These are phyloP conservation scores for Boehmeria nivea DNA, from an alignment of 306 rosid species.

Conservation along the genomic window DNA sequence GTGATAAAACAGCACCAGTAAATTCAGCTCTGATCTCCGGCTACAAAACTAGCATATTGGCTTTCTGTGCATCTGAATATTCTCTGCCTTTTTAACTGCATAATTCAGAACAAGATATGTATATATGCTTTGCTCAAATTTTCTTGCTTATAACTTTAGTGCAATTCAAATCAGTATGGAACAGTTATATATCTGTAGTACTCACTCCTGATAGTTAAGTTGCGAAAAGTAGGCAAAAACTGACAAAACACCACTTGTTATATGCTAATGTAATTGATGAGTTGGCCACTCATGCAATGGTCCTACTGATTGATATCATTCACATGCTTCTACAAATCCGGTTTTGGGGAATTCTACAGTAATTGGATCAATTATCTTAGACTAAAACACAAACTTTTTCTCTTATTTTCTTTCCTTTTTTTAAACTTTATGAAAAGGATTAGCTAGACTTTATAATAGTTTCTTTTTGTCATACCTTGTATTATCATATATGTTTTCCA, in stretches of 20 bases:
- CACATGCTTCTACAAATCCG: conserved; percentile 31
- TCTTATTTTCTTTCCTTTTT: background rate
- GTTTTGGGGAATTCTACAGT: conserved; percentile 20
- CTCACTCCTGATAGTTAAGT: conserved; percentile 18
- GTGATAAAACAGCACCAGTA: conserved; percentile 14
- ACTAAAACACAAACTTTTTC: too few relatives aligned
- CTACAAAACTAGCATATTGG: conserved; percentile 1
- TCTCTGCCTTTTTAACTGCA: background rate
- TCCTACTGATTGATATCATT: conserved; percentile 41
- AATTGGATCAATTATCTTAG: conserved; percentile 5
- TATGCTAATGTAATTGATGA: conserved; percentile 27
- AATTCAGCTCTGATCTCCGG: too few relatives aligned
- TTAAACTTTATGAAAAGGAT: conserved; percentile 14
- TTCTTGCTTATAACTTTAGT: too few relatives aligned
- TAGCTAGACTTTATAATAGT: conserved; percentile 14
- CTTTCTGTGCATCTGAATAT: background rate
- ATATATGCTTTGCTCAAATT: too few relatives aligned
- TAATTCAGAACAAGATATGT: too few relatives aligned
- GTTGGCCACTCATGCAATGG: conserved; percentile 52
- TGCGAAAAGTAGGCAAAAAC: conserved; percentile 25
- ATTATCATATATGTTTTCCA: background rate
- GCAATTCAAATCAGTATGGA: background rate
- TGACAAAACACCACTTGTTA: conserved; percentile 46
- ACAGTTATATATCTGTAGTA: background rate
- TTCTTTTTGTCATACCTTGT: conserved; percentile 9